Conservation (phyloP, 2,329 filamentous ascomycete genomes). For the Alternaria arborescens region DNA sequence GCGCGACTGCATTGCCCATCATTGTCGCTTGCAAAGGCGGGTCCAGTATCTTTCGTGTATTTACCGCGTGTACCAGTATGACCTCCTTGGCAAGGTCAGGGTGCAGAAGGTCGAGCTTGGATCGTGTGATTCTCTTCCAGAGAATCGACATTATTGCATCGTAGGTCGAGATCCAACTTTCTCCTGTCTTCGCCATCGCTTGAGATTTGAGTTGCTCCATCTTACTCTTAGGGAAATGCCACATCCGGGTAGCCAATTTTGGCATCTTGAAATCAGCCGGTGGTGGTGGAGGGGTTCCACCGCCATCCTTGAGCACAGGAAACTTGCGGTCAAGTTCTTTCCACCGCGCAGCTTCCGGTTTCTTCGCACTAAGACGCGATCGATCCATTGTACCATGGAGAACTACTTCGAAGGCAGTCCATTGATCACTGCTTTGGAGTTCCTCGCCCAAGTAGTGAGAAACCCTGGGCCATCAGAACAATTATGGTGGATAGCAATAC, state of each 20-base stretch:
- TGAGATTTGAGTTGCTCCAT: conserved; percentile 27
- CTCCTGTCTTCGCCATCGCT: conserved; percentile 1
- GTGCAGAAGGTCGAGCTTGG: conserved; percentile 27
- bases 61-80: conserved; percentile 33
- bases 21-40: conserved; percentile 33
- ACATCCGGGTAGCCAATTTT: conserved; percentile 24
- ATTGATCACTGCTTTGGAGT: conserved; percentile 23
- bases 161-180: conserved; percentile 36
- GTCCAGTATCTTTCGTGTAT: conserved; percentile 27
- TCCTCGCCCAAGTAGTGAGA: conserved; percentile 37
- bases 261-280: conserved; percentile 37
- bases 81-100: conserved; percentile 17
- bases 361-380: conserved; percentile 1
- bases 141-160: conserved; percentile 36
- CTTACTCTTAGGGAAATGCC: conserved; percentile 31
- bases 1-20: conserved; percentile 30
- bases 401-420: conserved; percentile 13
- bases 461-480: conserved; percentile 34
- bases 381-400: conserved; percentile 2
- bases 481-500: conserved; percentile 35
- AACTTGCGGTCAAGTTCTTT: conserved; percentile 2
- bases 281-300: conserved; percentile 23
- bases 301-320: conserved; percentile 19
- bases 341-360: neutral
- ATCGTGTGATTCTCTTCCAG: conserved; percentile 31